phyloP scores from a whole-genome alignment of 441 rosid genomes.

The Capsella rubella region DNA sequence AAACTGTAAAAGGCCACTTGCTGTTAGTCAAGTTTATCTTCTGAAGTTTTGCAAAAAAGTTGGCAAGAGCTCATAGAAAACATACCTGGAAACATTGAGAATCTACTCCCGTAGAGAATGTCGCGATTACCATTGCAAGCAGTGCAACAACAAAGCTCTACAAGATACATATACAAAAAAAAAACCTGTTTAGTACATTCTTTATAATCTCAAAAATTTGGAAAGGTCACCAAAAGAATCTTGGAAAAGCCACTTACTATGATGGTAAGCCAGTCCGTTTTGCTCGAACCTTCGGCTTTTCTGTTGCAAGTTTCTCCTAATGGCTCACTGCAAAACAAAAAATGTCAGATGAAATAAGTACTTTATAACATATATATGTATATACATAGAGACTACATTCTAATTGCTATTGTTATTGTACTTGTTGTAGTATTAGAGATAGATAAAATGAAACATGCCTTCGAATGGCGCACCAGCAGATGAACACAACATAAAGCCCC shows the following conservation, averaged over 20 bases:
- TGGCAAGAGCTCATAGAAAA: neutral
- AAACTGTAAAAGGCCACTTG: slow-evolving; percentile 54
- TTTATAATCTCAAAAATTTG: neutral
- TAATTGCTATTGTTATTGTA: neutral
- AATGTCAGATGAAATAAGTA: neutral
- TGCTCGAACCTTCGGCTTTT: slow-evolving; percentile 76
- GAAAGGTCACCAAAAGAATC: neutral
- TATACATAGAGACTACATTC: neutral
- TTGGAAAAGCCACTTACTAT: slow-evolving; percentile 56
- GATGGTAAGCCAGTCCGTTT: slow-evolving; percentile 93
- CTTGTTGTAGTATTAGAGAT: no score
- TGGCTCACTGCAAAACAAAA: slow-evolving; percentile 80
- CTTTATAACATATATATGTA: neutral
- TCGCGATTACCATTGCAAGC: slow-evolving; percentile 87
- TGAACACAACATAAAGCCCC: slow-evolving; percentile 90
- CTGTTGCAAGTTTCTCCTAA: slow-evolving; percentile 83
- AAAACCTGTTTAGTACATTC: neutral
- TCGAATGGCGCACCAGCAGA: slow-evolving; percentile 98
- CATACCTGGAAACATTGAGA: slow-evolving; percentile 95
- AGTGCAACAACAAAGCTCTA: slow-evolving; percentile 93
- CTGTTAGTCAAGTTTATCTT: neutral
- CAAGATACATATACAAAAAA: neutral
- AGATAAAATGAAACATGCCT: slow-evolving; percentile 54
- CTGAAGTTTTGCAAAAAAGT: neutral
- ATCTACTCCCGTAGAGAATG: slow-evolving; percentile 94